Conservation (phyloP, 495 filamentous ascomycete genomes). For the Tricharina praecox region DNA sequence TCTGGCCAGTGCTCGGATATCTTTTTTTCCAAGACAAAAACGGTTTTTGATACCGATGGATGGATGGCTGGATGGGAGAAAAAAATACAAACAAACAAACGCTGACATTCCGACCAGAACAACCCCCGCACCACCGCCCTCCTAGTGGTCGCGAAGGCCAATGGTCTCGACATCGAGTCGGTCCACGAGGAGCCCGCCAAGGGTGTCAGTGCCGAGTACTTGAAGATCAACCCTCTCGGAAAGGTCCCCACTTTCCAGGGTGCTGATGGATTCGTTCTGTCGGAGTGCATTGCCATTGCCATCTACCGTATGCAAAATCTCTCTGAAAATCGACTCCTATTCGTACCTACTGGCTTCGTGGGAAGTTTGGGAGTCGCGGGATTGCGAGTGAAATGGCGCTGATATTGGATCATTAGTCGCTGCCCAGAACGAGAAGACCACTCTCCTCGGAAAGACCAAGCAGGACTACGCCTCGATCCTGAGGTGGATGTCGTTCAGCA, state of each 20-base stretch:
- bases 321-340: neutral
- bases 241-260: slow-evolving; percentile 87
- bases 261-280: slow-evolving; percentile 74
- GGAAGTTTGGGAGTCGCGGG: no score
- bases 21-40: slow-evolving; percentile 6
- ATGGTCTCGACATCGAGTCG: slow-evolving; percentile 75
- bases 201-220: slow-evolving; percentile 51
- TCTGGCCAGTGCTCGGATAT: no score
- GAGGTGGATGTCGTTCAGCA: slow-evolving; percentile 88
- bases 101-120: slow-evolving; percentile 38
- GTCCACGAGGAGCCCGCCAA: slow-evolving; percentile 49
- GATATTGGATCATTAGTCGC: slow-evolving; percentile 46
- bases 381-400: neutral
- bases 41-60: slow-evolving; percentile 7
- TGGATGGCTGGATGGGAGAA: no score
- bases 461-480: slow-evolving; percentile 96
- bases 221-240: slow-evolving; percentile 70
- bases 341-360: neutral
- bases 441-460: slow-evolving; percentile 97
- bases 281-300: slow-evolving; percentile 83
- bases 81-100: no score
- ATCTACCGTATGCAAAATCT: slow-evolving; percentile 72
- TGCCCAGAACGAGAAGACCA: slow-evolving; percentile 99
- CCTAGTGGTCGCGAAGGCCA: slow-evolving; percentile 85
- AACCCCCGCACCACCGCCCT: slow-evolving; percentile 81